Evolutionary conservation across 768 basidiomycete species (phyloP), one percentile per base, ranked within the genome.

Genomic region (Neoboletus brunneissimus): DNA sequence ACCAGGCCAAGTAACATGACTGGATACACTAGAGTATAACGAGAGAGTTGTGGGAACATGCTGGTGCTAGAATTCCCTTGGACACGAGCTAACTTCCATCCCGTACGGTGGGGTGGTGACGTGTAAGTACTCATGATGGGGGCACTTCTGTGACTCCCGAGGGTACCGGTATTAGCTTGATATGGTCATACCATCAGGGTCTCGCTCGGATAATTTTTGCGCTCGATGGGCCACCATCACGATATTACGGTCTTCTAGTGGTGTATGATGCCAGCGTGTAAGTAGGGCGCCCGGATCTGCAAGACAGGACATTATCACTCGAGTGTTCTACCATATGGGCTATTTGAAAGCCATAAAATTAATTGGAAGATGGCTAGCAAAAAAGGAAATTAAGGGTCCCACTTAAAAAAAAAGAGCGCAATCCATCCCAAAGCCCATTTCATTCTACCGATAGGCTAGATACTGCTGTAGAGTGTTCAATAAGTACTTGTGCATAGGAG

Each of bases 1-100:
- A 59, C 29, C 42, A 53, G 22, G 13, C 38, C 34, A 0, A 57
- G 44, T 2, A 52, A 7, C 61, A 64, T 64, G 56, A 47, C 13
- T 13, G 55, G 64, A 20, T 56, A 35, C 34, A 35, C 38, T 10
- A n/a, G 38, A 48, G 52, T 49, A 43, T 55, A 48, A n/a, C 7
- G 56, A 31, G 59, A 22, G 54, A 42, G 37, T 13, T 27, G 51
- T 20, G 54, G 57, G 35, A 56, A 60, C 53, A 27, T 53, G 46
- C 4, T 12, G 38, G 10, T 29, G 2, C 27, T 8, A n/a, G 22
- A 23, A 32, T 15, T 9, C 18, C n/a, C 18, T 29, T 18, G 25
- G 29, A 31, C 34, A 48, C 16, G 22, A 40, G 20, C 15, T 18
- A 9, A 35, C 11, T n/a, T n/a, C n/a, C 41, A 43, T 50, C 51